phyloP scores from a whole-genome alignment of 169 alveolate species.

The Neospora caninum region DNA sequence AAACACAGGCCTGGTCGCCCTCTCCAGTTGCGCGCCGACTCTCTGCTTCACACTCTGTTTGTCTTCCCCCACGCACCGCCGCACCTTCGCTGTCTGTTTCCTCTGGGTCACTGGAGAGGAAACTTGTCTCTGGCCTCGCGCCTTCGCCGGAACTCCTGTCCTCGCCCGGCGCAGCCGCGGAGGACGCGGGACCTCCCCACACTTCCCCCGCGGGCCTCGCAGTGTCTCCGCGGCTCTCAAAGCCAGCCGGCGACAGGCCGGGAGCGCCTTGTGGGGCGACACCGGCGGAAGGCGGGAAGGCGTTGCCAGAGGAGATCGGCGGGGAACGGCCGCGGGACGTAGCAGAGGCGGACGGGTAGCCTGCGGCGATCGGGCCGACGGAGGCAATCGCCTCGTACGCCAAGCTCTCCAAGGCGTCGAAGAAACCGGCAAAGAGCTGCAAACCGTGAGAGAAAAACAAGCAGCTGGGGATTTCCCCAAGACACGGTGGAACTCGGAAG shows the following conservation, averaged over 20 bases:
- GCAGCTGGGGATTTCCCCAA: neutral
- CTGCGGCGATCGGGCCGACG: neutral
- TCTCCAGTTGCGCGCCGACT: too few species aligned
- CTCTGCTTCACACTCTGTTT: too few species aligned
- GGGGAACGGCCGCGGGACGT: too few species aligned
- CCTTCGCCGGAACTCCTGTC: neutral
- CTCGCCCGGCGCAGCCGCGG: neutral
- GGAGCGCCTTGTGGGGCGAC: neutral
- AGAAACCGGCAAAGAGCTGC: constrained; percentile 16
- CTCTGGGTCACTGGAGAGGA: neutral
- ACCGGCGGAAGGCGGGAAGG: too few species aligned
- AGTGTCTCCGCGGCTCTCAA: neutral
- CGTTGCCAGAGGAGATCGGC: too few species aligned
- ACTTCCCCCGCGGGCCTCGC: neutral
- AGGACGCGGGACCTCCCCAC: neutral
- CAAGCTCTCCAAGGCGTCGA: constrained; percentile 17
- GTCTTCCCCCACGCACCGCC: neutral
- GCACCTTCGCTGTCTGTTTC: neutral
- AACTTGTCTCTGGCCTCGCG: neutral
- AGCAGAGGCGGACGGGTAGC: too few species aligned
- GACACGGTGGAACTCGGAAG: too few species aligned
- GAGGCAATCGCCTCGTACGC: constrained; percentile 19
- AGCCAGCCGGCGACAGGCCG: neutral
- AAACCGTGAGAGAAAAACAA: neutral
- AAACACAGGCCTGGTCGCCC: too few species aligned